These are phyloP conservation scores for Pistacia atlantica DNA, from an alignment of 345 rosid species.

Conservation along the genomic window DNA sequence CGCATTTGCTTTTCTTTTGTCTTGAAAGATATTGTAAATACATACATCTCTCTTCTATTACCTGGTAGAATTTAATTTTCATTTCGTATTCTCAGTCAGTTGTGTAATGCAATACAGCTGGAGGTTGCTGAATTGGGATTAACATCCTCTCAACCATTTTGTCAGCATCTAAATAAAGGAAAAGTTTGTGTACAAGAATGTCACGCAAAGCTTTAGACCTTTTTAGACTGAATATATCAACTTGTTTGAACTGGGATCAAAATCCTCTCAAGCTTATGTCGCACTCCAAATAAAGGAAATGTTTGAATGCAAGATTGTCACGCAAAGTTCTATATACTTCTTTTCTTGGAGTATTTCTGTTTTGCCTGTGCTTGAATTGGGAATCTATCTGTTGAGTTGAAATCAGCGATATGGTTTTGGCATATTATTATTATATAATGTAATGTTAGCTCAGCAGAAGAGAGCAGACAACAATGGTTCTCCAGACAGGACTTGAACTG, in stretches of 20 bases:
- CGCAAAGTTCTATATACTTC: neutral
- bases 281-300: neutral
- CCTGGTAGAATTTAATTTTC: neutral
- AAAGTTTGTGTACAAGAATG: neutral
- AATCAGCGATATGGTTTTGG: neutral
- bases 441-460: neutral
- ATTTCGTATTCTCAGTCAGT: neutral
- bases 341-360: neutral
- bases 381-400: neutral
- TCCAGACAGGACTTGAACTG: neutral
- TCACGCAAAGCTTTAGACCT: neutral
- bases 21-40: conserved; percentile 18
- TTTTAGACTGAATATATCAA: no score
- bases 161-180: conserved; percentile 4
- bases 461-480: neutral
- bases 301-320: neutral
- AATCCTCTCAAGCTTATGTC: conserved; percentile 1
- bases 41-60: neutral
- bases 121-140: neutral
- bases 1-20: neutral
- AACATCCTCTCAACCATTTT: neutral
- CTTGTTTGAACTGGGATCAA: neutral
- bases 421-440: neutral
- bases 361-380: neutral
- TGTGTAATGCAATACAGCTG: neutral